Evolutionary conservation across 2,329 filamentous ascomycete genomes (phyloP).

Genomic region (Fusarium hainanense): DNA sequence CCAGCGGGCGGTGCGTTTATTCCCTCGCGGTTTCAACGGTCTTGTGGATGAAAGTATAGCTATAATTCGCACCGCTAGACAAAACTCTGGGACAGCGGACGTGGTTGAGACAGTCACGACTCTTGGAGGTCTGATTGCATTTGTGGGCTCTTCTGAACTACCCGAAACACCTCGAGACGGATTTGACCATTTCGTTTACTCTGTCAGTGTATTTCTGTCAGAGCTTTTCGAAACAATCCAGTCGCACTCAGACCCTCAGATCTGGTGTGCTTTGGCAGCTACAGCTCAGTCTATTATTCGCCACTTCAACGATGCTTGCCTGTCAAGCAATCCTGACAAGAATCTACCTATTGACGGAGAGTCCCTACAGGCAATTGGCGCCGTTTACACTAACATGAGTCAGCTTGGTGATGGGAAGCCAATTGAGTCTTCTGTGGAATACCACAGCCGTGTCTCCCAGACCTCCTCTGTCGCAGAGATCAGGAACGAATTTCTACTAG

Average conservation of each 20-base stretch:
- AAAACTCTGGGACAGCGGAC: slow-evolving; percentile 29
- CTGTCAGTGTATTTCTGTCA: slow-evolving; percentile 51
- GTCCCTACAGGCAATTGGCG: slow-evolving; percentile 40
- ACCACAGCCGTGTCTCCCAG: slow-evolving; percentile 5
- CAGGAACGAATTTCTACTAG: slow-evolving; percentile 54
- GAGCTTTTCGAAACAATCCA: slow-evolving; percentile 54
- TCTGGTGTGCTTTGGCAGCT: slow-evolving; percentile 54
- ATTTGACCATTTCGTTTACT: slow-evolving; percentile 56
- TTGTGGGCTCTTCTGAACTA: slow-evolving; percentile 60
- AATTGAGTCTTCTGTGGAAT: not conserved
- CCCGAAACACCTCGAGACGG: slow-evolving; percentile 43
- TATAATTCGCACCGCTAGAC: slow-evolving; percentile 44
- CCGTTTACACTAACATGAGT: slow-evolving; percentile 47
- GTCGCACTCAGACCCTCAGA: slow-evolving; percentile 45
- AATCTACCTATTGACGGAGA: slow-evolving; percentile 30
- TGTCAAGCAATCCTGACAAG: slow-evolving; percentile 39
- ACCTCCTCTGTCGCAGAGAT: slow-evolving; percentile 45
- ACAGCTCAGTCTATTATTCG: slow-evolving; percentile 52
- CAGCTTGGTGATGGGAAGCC: slow-evolving; percentile 27
- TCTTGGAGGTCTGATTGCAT: slow-evolving; percentile 59
- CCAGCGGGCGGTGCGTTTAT: slow-evolving; percentile 53
- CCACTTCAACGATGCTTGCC: slow-evolving; percentile 57
- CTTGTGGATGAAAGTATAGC: slow-evolving; percentile 48
- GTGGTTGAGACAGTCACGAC: slow-evolving; percentile 48
- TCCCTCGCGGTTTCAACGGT: slow-evolving; percentile 51